Conservation (phyloP, 2,329 filamentous ascomycete genomes). For the Fonsecaea multimorphosa region DNA sequence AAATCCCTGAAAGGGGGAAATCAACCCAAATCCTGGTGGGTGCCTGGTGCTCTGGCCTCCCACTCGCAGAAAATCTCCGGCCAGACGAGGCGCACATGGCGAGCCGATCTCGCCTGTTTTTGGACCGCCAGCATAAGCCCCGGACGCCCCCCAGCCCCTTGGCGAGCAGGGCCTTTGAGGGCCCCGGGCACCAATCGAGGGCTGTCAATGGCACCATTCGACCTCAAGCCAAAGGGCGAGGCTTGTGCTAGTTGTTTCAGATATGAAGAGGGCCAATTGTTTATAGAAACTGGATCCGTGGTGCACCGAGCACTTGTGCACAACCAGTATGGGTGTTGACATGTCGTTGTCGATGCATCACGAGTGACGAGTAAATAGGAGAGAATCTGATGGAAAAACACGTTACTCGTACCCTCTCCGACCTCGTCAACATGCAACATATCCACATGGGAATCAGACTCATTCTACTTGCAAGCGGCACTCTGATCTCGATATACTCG, state of each 20-base stretch:
- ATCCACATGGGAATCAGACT: background rate
- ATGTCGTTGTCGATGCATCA: background rate
- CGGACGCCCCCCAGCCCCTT: background rate
- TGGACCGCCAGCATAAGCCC: background rate
- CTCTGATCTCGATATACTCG: background rate
- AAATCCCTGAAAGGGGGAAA: constrained; percentile 8
- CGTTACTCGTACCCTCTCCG: background rate
- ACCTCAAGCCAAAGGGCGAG: background rate
- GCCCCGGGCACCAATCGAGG: background rate
- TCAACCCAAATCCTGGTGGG: constrained; percentile 2
- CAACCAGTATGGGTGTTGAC: background rate
- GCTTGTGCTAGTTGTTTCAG: constrained; percentile 15
- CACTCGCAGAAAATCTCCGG: constrained; percentile 10
- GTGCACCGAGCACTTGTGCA: background rate
- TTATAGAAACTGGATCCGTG: too few species aligned
- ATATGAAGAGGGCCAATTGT: constrained; percentile 6
- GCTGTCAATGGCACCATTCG: background rate
- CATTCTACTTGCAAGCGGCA: background rate
- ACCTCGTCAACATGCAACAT: background rate
- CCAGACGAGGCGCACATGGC: constrained; percentile 6
- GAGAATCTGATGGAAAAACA: background rate
- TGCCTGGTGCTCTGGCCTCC: background rate
- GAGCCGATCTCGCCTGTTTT: constrained; percentile 7
- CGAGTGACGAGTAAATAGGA: too few species aligned
- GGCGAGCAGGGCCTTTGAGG: background rate